A percentile compares a stretch with the other conserved stretches of the same genome.
Evolutionary conservation across 148 eudicot genomes (phyloP).

Genomic region (Nyssa sinensis): DNA sequence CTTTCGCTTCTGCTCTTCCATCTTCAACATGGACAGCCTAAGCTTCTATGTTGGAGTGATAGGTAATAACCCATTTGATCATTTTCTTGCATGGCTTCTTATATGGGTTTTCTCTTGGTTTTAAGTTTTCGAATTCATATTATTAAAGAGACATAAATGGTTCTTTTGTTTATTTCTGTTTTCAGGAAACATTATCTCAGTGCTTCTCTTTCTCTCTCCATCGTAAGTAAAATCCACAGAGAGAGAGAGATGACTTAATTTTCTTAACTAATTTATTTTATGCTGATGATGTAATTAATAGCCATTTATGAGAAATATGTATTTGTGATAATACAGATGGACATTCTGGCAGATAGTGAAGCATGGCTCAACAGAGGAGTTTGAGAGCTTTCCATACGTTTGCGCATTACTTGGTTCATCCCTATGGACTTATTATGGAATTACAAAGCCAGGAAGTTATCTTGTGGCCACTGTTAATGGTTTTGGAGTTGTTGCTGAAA

Average conservation of each 20-base stretch:
- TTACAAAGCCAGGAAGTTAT: slow-evolving; percentile 37
- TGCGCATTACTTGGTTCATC: slow-evolving; percentile 36
- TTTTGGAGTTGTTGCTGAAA: slow-evolving; percentile 49
- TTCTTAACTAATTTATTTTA: background rate
- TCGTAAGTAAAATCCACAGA: slow-evolving; percentile 31
- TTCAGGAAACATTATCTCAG: slow-evolving; percentile 56
- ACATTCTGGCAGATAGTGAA: slow-evolving; percentile 41
- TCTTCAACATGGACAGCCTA: slow-evolving; percentile 26
- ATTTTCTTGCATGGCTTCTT: background rate
- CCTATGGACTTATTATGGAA: slow-evolving; percentile 60
- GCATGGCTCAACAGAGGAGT: slow-evolving; percentile 36
- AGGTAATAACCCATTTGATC: slow-evolving; percentile 21
- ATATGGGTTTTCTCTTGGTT: background rate
- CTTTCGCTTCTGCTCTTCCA: background rate
- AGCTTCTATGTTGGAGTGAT: slow-evolving; percentile 26
- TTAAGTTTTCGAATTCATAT: background rate
- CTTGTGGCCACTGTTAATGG: slow-evolving; percentile 64
- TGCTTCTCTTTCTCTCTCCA: slow-evolving; percentile 54
- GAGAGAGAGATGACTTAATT: background rate
- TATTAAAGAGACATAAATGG: background rate
- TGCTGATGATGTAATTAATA: background rate
- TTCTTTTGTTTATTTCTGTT: background rate
- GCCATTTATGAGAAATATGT: background rate
- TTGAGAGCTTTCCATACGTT: slow-evolving; percentile 49
- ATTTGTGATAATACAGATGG: slow-evolving; percentile 22